phyloP scores from a whole-genome alignment of 805 yeast species.

The Lachancea nothofagi region DNA sequence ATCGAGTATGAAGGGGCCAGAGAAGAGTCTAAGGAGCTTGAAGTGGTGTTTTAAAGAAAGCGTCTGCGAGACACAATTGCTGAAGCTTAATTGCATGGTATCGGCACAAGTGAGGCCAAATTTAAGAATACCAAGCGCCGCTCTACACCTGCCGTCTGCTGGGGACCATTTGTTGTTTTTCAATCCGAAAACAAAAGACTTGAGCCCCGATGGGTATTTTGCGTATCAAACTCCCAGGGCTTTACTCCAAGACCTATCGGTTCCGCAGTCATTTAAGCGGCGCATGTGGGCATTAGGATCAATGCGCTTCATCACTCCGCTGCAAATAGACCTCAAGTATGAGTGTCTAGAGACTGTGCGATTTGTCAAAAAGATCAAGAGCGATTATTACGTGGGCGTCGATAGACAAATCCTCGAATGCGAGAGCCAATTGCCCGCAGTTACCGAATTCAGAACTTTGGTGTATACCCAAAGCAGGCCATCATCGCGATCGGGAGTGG shows the following conservation, averaged over 20 bases:
- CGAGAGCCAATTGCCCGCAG: conserved; percentile 22
- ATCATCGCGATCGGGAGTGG: background rate
- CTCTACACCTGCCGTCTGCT: background rate
- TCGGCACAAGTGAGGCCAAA: background rate
- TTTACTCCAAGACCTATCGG: conserved; percentile 13
- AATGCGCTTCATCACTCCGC: conserved; percentile 38
- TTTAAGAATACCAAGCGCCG: background rate
- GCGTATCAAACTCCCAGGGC: conserved; percentile 61
- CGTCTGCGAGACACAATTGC: conserved; percentile 2
- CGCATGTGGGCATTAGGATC: conserved; percentile 81
- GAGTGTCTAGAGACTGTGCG: conserved; percentile 50
- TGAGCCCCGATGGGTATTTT: conserved; percentile 77
- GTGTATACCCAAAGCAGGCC: conserved; percentile 48
- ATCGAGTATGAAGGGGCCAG: background rate
- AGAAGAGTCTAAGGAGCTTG: background rate
- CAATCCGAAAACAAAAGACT: conserved; percentile 46
- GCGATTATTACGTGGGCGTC: conserved; percentile 49
- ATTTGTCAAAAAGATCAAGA: conserved; percentile 34
- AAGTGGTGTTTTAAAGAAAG: conserved; percentile 6
- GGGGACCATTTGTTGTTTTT: conserved; percentile 53
- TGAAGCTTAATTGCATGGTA: background rate
- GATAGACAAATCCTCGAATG: conserved; percentile 40
- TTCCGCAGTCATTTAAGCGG: conserved; percentile 39
- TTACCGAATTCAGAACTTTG: conserved; percentile 53
- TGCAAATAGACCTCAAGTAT: conserved; percentile 36